These are phyloP conservation scores for Corymbia calophylla DNA, from an alignment of 441 rosid species.

Conservation along the genomic window DNA sequence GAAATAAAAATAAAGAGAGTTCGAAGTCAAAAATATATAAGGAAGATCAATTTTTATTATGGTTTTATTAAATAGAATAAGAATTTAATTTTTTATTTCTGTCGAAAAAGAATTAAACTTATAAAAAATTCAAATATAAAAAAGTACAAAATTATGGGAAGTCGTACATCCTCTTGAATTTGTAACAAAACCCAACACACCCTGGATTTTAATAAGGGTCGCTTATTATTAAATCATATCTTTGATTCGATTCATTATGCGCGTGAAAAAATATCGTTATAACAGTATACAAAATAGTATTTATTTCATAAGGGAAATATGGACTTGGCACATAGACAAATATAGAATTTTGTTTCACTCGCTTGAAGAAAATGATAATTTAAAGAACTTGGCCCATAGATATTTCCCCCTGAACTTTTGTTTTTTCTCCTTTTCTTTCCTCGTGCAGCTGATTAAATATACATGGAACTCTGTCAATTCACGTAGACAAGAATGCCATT, in stretches of 20 bases:
- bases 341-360: not conserved
- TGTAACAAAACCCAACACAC: not conserved
- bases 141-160: not conserved
- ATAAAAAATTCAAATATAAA: no score
- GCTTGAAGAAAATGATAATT: not conserved
- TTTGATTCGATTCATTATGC: not conserved
- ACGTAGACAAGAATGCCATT: not conserved
- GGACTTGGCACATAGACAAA: not conserved
- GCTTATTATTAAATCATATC: not conserved
- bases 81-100: no score
- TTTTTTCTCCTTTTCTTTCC: not conserved
- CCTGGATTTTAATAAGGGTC: not conserved
- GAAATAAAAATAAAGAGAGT: not conserved
- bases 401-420: not conserved
- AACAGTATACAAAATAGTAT: not conserved
- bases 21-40: not conserved
- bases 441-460: not conserved
- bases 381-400: not conserved
- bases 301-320: not conserved
- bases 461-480: not conserved
- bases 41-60: no score
- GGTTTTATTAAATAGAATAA: not conserved
- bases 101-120: not conserved
- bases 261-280: not conserved
- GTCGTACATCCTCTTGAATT: not conserved